Evolutionary conservation across 257 asterid species (phyloP), one percentile per base, ranked within the genome.

Genomic region (Capsicum chinense): DNA sequence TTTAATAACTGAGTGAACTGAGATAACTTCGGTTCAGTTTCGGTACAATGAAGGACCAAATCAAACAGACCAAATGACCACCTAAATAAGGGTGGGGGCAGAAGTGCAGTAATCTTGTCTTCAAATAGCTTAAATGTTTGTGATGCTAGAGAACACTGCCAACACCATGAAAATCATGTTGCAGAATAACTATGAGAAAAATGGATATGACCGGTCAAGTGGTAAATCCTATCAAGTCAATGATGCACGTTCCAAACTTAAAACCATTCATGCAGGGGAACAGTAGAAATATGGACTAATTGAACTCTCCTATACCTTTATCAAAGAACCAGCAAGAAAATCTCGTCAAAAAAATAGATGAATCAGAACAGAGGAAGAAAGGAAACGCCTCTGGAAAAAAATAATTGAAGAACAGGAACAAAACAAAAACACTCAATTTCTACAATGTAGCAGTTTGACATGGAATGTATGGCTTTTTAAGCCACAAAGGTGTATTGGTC

Each of bases 401-500:
- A 21, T 9, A 39, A 13, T 52, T 21, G 8, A 50, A 50, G 44
- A 76, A 33, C 81, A 26, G 50, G 50, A 78, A 78, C 64, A 21
- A 26, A 78, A 78, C 64, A 54, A 78, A 54, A 78, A 8, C 33
- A 54, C 50, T 13, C 50, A 78, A 33, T 14, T 26, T 26, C 81
- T 78, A 78, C 14, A 52, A 7, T 54, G 54, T 54, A 54, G 64
- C 64, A 78, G 48, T 26, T 54, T 26, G 64, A 52, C 81, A 54
- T 26, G 21, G 44, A 78, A 5, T 26, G 64, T 14, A 13, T 50
- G 21, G 14, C 14, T 26, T 78, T 78, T 78, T 15, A 54, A 54
- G 64, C 50, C 64, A 78, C 81, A 78, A 26, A 54, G 80, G 63
- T 78, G 42, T 35, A 76, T 78, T 26, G 50, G 64, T 52, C 81